Base-by-base conservation (phyloP, 192 early-diverging fungal genomes). In the Chytriomyces sp. region DNA sequence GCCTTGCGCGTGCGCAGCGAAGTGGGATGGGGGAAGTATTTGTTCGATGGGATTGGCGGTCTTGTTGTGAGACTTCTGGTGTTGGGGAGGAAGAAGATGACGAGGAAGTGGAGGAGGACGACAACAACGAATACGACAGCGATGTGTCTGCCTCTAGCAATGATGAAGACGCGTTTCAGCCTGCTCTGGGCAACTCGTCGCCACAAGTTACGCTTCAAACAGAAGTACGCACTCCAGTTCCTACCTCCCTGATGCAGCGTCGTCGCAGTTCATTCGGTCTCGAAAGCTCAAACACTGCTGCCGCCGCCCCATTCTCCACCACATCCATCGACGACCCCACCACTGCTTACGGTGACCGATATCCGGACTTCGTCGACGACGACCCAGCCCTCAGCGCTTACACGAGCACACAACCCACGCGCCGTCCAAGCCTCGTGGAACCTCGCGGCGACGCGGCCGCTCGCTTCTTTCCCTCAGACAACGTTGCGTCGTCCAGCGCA, bases 41-140 rank as follows among this genome's bases (percentile, higher is more conserved):
- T 52, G 78, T 79, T 28, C 41, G 78, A 19, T 79, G 78, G 78
- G 69, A 59, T 17, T 78, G 77, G 77, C 14, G 39, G 30, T 38
- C 40, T 22, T n/a, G 7, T 39, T n/a, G 44, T 5, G 66, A 77
- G 58, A 44, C 19, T 2, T 12, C 28, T 14, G 26, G 12, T 58
- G 56, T 22, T 58, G 22, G 19, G 12, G 14, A 14, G 26, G 31
- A 58, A 10, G 25, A 14, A 1, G 31, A 2, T 14, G 22, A 22
- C 31, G 22, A 30, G 26, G 14, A 30, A 12, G 25, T 12, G 12
- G 56, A 58, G 14, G 17, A 14, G 14, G 56, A 58, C 12, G 56
- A 32, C 28, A 32, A 58, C 31, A 28, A 26, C 2, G 56, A 32
- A 26, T 22, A 10, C 12, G 56, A 28, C 12, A 22, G 22, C 22